These are phyloP conservation scores for Mortierella sp. DNA, from an alignment of 371 early-diverging fungal species.

Conservation along the genomic window DNA sequence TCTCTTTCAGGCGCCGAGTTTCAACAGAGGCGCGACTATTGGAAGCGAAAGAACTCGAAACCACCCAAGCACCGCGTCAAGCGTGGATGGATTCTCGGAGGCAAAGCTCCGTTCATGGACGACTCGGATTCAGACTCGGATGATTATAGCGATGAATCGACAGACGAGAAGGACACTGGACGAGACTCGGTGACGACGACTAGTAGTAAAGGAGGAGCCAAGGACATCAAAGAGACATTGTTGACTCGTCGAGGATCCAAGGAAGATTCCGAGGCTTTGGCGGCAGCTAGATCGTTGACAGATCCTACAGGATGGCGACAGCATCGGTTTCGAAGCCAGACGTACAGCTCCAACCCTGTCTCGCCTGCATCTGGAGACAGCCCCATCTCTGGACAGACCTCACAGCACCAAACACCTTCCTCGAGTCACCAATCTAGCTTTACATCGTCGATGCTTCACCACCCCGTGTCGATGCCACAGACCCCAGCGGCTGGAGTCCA, in stretches of 20 bases:
- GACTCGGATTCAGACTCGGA: slow-evolving; percentile 35
- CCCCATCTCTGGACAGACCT: slow-evolving; percentile 20
- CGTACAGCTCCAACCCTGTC: slow-evolving; percentile 29
- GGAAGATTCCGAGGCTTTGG: slow-evolving; percentile 21
- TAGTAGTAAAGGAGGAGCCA: no score
- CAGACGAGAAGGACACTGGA: slow-evolving; percentile 30
- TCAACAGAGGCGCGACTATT: slow-evolving; percentile 54
- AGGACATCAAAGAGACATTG: slow-evolving; percentile 8
- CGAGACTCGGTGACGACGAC: slow-evolving; percentile 11
- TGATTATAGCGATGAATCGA: slow-evolving; percentile 30
- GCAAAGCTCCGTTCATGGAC: slow-evolving; percentile 29
- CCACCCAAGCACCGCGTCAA: slow-evolving; percentile 24
- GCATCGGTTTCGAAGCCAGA: slow-evolving; percentile 43
- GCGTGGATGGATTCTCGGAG: slow-evolving; percentile 35
- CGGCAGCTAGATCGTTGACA: slow-evolving; percentile 26
- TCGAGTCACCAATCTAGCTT: slow-evolving; percentile 22
- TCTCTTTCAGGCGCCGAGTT: slow-evolving; percentile 62
- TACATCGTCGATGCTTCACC: slow-evolving; percentile 31
- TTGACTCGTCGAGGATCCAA: slow-evolving; percentile 30
- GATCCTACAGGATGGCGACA: slow-evolving; percentile 42
- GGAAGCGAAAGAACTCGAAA: slow-evolving; percentile 26
- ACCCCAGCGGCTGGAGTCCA: slow-evolving; percentile 38
- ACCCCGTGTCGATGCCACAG: slow-evolving; percentile 47
- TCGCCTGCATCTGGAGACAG: slow-evolving; percentile 34
- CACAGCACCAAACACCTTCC: slow-evolving; percentile 35